A percentile compares a stretch with the other conserved stretches of the same genome.
phyloP scores from a whole-genome alignment of 495 filamentous ascomycete genomes.

The Collariella sp. region DNA sequence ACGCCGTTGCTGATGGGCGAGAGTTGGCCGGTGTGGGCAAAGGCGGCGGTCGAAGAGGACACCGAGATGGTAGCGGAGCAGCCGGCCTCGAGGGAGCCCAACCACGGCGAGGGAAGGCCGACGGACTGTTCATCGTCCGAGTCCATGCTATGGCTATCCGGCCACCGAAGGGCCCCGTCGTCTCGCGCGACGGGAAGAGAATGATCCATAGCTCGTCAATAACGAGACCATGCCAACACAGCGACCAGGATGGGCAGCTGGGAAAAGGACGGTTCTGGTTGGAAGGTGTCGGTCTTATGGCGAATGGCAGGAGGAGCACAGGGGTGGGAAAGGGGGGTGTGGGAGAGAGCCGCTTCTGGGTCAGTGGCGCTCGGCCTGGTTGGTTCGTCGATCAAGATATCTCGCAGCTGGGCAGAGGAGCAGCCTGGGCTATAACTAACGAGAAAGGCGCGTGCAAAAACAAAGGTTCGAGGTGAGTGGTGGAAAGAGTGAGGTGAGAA shows the following conservation, averaged over 20 bases:
- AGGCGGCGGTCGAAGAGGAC: conserved; percentile 19
- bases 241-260: conserved; percentile 1
- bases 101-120: conserved; percentile 33
- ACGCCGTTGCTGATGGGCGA: conserved; percentile 44
- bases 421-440: neutral
- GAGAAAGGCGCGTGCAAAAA: neutral
- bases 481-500: neutral
- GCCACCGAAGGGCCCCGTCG: conserved; percentile 37
- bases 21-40: conserved; percentile 37
- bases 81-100: conserved; percentile 23
- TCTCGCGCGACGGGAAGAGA: conserved; percentile 32
- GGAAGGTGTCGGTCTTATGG: conserved; percentile 13
- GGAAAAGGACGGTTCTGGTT: conserved; percentile 1
- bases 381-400: conserved; percentile 20
- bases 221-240: conserved; percentile 32
- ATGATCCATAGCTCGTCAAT: conserved; percentile 39
- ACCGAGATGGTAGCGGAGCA: conserved; percentile 16
- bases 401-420: conserved; percentile 10
- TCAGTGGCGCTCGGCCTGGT: conserved; percentile 12
- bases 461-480: neutral
- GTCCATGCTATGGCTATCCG: conserved; percentile 37
- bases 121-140: conserved; percentile 34
- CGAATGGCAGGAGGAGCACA: conserved; percentile 5
- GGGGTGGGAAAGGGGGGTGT: conserved; percentile 2
- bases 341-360: conserved; percentile 3